A percentile compares a stretch with the other conserved stretches of the same genome.
These are phyloP conservation scores for Ophiostoma sp. DNA, from an alignment of 2,329 filamentous ascomycete species.

Conservation along the genomic window DNA sequence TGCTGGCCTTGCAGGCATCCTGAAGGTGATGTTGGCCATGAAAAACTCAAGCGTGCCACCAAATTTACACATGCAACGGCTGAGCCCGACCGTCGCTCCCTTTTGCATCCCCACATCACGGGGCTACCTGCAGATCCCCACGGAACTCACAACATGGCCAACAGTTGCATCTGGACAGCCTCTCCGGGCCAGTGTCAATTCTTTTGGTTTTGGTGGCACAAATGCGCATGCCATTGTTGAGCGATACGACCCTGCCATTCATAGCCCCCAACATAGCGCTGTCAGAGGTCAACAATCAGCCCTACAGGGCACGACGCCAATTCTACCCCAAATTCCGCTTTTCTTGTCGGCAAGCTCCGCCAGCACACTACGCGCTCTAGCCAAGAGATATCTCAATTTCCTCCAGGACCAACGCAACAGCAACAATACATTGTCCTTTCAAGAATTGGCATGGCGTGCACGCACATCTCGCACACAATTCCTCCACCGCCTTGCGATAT, in stretches of 20 bases:
- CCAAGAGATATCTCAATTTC: background rate
- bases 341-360: slow-evolving; percentile 19
- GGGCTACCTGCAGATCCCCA: slow-evolving; percentile 32
- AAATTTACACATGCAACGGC: slow-evolving; percentile 37
- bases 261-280: slow-evolving; percentile 32
- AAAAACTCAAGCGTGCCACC: slow-evolving; percentile 37
- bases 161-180: slow-evolving; percentile 41
- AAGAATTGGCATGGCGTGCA: slow-evolving; percentile 17
- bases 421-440: slow-evolving; percentile 26
- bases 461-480: slow-evolving; percentile 1
- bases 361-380: slow-evolving; percentile 6
- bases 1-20: slow-evolving; percentile 34
- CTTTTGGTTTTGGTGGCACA: slow-evolving; percentile 59
- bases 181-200: slow-evolving; percentile 54
- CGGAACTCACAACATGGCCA: slow-evolving; percentile 25
- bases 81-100: slow-evolving; percentile 43
- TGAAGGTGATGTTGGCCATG: slow-evolving; percentile 38
- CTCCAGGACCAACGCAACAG: background rate
- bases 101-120: slow-evolving; percentile 33
- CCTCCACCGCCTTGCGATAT: slow-evolving; percentile 17
- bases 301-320: too few relatives aligned
- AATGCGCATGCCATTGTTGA: slow-evolving; percentile 56
- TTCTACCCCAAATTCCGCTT: background rate
- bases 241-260: slow-evolving; percentile 42
- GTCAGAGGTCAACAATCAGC: background rate